phyloP scores from a whole-genome alignment of 306 rosid species.

The Gastrolobium bilobum region DNA sequence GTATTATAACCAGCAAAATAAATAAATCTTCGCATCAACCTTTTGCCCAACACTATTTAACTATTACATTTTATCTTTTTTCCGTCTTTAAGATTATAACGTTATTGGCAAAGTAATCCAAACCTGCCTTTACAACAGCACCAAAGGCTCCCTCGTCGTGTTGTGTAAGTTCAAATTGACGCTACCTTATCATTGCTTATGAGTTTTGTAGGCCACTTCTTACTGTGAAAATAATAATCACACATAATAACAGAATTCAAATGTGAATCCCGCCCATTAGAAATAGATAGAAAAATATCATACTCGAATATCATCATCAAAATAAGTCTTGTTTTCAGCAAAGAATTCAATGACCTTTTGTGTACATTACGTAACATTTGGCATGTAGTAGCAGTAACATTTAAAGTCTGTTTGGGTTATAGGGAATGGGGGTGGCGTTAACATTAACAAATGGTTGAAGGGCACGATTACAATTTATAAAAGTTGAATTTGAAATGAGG shows the following conservation, averaged over 20 bases:
- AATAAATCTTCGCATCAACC: no score
- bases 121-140: neutral
- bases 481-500: slow-evolving; percentile 58
- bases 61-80: no score
- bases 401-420: slow-evolving; percentile 29
- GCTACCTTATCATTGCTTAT: slow-evolving; percentile 5
- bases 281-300: no score
- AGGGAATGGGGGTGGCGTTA: neutral
- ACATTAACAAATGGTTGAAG: slow-evolving; percentile 36
- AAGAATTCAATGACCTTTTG: neutral
- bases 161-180: slow-evolving; percentile 20
- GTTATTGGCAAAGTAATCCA: neutral
- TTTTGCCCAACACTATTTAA: neutral
- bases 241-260: neutral
- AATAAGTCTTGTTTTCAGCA: neutral
- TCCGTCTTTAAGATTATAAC: neutral
- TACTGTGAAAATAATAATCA: neutral
- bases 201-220: slow-evolving; percentile 28
- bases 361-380: no score
- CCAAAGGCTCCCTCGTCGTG: neutral
- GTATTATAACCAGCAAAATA: no score
- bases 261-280: slow-evolving; percentile 17
- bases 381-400: slow-evolving; percentile 32
- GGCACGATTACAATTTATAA: slow-evolving; percentile 37
- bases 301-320: neutral